Evolutionary conservation across 164 flowering plant genomes (phyloP).

Genomic region (Nymphaea thermarum): DNA sequence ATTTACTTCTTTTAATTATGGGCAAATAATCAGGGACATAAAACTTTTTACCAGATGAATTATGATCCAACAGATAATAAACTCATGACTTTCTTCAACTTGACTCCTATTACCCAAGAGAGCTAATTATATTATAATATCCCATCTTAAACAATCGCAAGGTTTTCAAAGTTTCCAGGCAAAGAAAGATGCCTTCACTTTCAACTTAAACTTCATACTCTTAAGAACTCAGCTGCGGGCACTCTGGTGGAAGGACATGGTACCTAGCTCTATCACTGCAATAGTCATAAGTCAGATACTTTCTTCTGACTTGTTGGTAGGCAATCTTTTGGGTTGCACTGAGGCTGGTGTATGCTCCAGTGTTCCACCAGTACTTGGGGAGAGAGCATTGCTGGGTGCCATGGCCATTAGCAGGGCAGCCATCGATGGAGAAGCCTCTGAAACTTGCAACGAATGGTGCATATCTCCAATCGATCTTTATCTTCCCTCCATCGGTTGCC

Average conservation of each 20-base stretch:
- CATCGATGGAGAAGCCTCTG: slow-evolving; percentile 29
- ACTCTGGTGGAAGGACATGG: slow-evolving; percentile 34
- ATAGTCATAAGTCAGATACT: slow-evolving; percentile 45
- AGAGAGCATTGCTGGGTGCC: slow-evolving; percentile 9
- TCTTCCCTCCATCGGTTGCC: slow-evolving; percentile 62
- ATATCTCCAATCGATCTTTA: slow-evolving; percentile 35
- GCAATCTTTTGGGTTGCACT: slow-evolving; percentile 8
- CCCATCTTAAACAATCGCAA: too few relatives aligned
- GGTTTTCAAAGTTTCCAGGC: too few relatives aligned
- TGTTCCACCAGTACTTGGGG: slow-evolving; percentile 40
- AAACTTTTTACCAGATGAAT: too few relatives aligned
- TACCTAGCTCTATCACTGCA: slow-evolving; percentile 31
- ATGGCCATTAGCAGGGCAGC: slow-evolving; percentile 18
- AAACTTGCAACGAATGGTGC: slow-evolving; percentile 52
- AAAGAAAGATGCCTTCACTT: too few relatives aligned
- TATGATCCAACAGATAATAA: too few relatives aligned
- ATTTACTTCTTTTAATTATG: too few relatives aligned
- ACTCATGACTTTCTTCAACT: too few relatives aligned
- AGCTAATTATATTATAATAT: too few relatives aligned
- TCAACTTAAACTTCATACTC: too few relatives aligned
- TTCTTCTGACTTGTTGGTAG: slow-evolving; percentile 16
- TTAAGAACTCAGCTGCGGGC: slow-evolving; percentile 9
- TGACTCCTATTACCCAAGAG: too few relatives aligned
- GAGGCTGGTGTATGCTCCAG: slow-evolving; percentile 18
- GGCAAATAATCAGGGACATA: too few relatives aligned